Percentiles rank a stretch among this genome's conserved stretches.
Conservation (phyloP, 1,284 basidiomycete genomes). For the Ustilago nuda region DNA sequence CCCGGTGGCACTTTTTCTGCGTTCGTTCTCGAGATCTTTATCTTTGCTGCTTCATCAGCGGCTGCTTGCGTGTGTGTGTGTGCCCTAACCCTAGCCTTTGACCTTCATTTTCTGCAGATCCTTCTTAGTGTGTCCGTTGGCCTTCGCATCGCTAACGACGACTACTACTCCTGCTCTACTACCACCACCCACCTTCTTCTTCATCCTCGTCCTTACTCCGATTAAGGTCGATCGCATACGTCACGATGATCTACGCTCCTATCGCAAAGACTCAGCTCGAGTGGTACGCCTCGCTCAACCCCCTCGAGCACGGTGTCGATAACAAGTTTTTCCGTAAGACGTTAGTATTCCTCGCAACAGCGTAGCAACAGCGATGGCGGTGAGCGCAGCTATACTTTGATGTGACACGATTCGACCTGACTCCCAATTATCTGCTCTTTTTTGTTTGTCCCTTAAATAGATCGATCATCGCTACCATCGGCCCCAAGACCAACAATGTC, state of each 20-base stretch:
- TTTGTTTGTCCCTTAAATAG: conserved; percentile 12
- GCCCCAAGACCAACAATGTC: conserved; percentile 68
- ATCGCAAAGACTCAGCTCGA: conserved; percentile 66
- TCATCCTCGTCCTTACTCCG: background rate
- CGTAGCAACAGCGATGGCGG: background rate
- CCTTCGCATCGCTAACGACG: background rate
- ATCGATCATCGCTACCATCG: conserved; percentile 68
- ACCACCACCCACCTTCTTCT: conserved; percentile 7
- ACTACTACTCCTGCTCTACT: conserved; percentile 3
- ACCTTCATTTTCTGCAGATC: conserved; percentile 2
- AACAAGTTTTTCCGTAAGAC: conserved; percentile 69
- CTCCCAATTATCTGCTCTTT: background rate
- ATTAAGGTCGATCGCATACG: conserved; percentile 12
- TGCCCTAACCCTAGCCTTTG: background rate
- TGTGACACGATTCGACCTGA: background rate
- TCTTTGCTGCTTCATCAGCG: conserved; percentile 31
- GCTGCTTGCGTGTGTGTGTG: background rate
- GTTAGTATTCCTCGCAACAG: conserved; percentile 38
- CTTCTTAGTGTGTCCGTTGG: background rate
- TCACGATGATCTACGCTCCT: conserved; percentile 59
- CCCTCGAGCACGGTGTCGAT: conserved; percentile 64
- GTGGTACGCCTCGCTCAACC: conserved; percentile 69
- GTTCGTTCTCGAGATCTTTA: conserved; percentile 31
- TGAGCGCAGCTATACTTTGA: background rate
- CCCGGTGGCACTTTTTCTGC: conserved; percentile 10